Conservation (phyloP, 2,329 filamentous ascomycete species). For the Hymenoscyphus salicellus region DNA sequence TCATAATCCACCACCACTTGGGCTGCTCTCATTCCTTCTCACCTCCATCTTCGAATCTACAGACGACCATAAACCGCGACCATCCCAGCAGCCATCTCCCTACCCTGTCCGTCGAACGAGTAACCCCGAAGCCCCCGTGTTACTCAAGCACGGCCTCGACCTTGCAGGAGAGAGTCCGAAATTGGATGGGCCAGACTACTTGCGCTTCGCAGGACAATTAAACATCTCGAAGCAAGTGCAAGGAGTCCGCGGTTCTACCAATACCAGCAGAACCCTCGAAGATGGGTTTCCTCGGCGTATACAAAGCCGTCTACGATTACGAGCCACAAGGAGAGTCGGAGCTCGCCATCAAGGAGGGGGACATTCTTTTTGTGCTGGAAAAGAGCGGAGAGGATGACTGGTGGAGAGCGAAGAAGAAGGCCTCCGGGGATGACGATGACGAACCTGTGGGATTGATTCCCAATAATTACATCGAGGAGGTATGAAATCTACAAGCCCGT, state of each 20-base stretch:
- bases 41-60: neutral
- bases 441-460: conserved; percentile 58
- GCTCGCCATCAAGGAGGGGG: conserved; percentile 79
- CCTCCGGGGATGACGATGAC: conserved; percentile 39
- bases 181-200: conserved; percentile 29
- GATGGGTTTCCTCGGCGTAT: conserved; percentile 92
- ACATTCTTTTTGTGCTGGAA: conserved; percentile 79
- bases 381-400: conserved; percentile 72
- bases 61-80: neutral
- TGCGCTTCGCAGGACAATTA: conserved; percentile 28
- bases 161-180: conserved; percentile 24
- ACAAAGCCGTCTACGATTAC: conserved; percentile 91
- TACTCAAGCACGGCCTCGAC: conserved; percentile 25
- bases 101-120: neutral
- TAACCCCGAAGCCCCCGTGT: conserved; percentile 3
- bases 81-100: neutral
- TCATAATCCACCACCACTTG: neutral
- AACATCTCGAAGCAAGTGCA: conserved; percentile 23
- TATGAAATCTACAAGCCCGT: conserved; percentile 43
- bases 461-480: conserved; percentile 93
- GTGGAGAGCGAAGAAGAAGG: conserved; percentile 60
- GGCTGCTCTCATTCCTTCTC: neutral
- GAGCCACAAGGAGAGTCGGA: conserved; percentile 81
- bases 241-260: conserved; percentile 18
- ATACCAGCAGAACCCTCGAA: conserved; percentile 19